Evolutionary conservation across 352 stramenopile genomes (phyloP), one percentile per base, ranked within the genome.

Genomic region (Globisporangium spinosum): DNA sequence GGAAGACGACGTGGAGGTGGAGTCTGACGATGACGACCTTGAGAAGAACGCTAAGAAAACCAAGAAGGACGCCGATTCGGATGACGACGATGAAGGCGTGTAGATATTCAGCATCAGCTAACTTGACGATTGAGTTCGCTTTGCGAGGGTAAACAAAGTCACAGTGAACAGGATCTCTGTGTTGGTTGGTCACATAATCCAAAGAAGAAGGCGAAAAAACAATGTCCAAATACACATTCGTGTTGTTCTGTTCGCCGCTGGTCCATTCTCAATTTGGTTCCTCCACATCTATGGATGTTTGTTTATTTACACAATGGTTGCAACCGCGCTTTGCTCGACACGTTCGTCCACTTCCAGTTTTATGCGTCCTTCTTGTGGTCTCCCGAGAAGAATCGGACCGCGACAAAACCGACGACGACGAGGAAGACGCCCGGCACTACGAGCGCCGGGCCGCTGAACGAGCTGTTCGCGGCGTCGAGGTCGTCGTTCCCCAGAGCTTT

Each of bases 361-460:
- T 74, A 93, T 34, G 82, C 84, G 56, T 89, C 70, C 65, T 93
- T 93, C 77, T 90, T 93, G 74, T 93, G 84, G 61, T 90, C 75
- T 17, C 80, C 79, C 10, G 82, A 83, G 67, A 90, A 78, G 54
- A 69, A 63, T 12, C 79, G 76, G 29, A 84, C 71, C 23, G 80
- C 84, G n/a, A 87, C 35, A 2, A 87, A 59, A 29, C 76, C 74
- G 12, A 93, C 64, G 40, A 77, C 73, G 3, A 84, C 73, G 38
- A 93, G 80, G 67, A 80, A 82, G 9, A 78, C 58, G 1, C 82
- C 72, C 3, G 84, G 80, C 54, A 90, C 75, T 57, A 90, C 34
- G 38, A 90, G 62, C 23, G 79, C 73, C 40, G 75, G 70, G 2
- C 69, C 9, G 22, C 75, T 69, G 55, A 70, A 77, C 61, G 77